Evolutionary conservation across 164 flowering plant species (phyloP).

Genomic region (Vitis amurensis): DNA sequence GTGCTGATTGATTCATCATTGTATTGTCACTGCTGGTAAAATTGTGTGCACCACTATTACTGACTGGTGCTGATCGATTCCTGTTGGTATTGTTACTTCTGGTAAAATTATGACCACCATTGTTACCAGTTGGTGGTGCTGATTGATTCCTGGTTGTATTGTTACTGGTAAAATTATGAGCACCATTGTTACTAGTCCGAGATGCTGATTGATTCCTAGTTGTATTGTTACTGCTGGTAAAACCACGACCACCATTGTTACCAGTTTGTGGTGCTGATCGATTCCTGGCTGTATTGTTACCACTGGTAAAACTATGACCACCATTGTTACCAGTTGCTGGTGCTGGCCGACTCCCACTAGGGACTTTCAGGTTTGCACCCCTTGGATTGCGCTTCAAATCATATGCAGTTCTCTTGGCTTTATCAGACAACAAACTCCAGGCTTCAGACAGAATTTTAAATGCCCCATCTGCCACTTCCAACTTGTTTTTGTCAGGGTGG

Average conservation of each 20-base stretch:
- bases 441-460: conserved; percentile 33
- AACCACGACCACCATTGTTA: too few species aligned
- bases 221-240: too few species aligned
- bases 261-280: too few species aligned
- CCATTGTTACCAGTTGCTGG: conserved; percentile 13
- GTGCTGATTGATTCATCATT: too few species aligned
- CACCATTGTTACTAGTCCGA: too few species aligned
- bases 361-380: not conserved
- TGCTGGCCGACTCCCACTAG: conserved; percentile 2
- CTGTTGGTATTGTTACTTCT: not conserved
- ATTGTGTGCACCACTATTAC: too few species aligned
- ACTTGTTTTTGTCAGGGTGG: conserved; percentile 37
- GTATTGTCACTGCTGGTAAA: too few species aligned
- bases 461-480: conserved; percentile 36
- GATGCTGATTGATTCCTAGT: too few species aligned
- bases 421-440: conserved; percentile 33
- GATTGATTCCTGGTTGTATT: not conserved
- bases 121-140: conserved; percentile 7
- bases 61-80: too few species aligned
- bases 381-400: conserved; percentile 18
- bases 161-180: too few species aligned
- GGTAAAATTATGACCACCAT: conserved; percentile 8
- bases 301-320: not conserved
- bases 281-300: too few species aligned
- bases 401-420: conserved; percentile 21